Base-by-base conservation (phyloP, 768 basidiomycete genomes). In the Suillus alpinus region DNA sequence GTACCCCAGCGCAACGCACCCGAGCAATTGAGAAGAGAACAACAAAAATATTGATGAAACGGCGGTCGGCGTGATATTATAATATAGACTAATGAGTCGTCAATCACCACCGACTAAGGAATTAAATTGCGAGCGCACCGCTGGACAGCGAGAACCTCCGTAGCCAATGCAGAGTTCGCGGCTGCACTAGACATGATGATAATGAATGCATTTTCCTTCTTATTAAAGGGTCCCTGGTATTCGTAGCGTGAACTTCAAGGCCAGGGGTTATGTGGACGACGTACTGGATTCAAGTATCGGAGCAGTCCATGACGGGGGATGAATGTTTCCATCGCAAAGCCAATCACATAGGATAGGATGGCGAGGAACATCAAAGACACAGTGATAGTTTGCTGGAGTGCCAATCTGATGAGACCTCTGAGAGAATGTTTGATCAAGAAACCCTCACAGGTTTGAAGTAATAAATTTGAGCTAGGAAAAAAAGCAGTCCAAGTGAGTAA, bases 101-200 rank as follows among this genome's bases (percentile, higher is more conserved):
- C 23, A 53, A 9, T 53, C 4, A 26, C 36, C 8, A 26, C 36
- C 23, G 8, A 37, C 16, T 14, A 8, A 26, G 36, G 4, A 10
- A 37, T 16, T 16, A 29, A 26, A 37, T 26, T 37, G 13, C 8
- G 23, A 23, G 2, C 52, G 26, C 1, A 44, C 44, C 81, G 77
- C 60, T 84, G 83, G 4, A 83, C 82, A 0, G 83, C 81, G 47
- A 85, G 69, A 5, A 85, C 77, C 53, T 84, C 82, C 0, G 83
- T 84, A 2, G 77, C 83, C 16, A 85, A 75, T 4, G 83, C 82
- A 0, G 80, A 77, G 52, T 79, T 82, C 23, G 83, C 78, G 5
- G 83, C 82, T 2, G 83, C 81, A 60, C 79, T 78, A 23, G 83
- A 67, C 83, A 85, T 85, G 59, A 85, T 82, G 8, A 85, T 77